phyloP scores from a whole-genome alignment of 257 asterid species.

The Euphrasia confusa region DNA sequence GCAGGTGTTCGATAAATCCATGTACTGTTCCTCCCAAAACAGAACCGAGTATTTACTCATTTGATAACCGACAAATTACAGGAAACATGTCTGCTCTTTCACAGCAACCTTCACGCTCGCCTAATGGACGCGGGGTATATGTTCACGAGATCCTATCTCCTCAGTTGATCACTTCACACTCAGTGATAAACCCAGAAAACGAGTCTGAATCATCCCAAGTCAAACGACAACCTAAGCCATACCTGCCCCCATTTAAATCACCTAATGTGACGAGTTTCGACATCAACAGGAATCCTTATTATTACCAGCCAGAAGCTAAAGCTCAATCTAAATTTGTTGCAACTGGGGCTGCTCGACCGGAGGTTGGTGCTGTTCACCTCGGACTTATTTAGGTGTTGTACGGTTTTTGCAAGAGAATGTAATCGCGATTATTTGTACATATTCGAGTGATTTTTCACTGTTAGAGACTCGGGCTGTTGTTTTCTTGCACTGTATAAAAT shows the following conservation, averaged over 20 bases:
- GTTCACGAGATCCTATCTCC: conserved; percentile 38
- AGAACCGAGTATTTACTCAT: conserved; percentile 36
- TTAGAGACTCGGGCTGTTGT: no score
- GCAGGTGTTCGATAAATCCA: conserved; percentile 79
- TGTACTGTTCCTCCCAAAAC: conserved; percentile 56
- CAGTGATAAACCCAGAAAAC: conserved; percentile 37
- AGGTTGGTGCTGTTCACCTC: conserved; percentile 55
- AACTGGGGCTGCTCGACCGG: conserved; percentile 52
- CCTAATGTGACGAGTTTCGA: conserved; percentile 26
- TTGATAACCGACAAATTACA: conserved; percentile 33
- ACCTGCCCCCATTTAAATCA: conserved; percentile 22
- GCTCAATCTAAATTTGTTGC: conserved; percentile 65
- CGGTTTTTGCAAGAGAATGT: no score
- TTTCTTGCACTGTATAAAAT: neutral
- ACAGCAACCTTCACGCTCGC: conserved; percentile 57
- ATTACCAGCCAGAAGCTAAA: conserved; percentile 41
- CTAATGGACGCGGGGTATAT: conserved; percentile 33
- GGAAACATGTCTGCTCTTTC: conserved; percentile 41
- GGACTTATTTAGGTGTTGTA: conserved; percentile 38
- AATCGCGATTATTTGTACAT: no score
- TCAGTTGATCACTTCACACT: conserved; percentile 40
- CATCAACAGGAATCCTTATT: conserved; percentile 49
- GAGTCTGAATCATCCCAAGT: conserved; percentile 38
- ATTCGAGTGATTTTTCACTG: neutral
- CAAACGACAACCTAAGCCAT: conserved; percentile 31